Base-by-base conservation (phyloP, 2,329 filamentous ascomycete species). In the Pseudocercospora fuligena region DNA sequence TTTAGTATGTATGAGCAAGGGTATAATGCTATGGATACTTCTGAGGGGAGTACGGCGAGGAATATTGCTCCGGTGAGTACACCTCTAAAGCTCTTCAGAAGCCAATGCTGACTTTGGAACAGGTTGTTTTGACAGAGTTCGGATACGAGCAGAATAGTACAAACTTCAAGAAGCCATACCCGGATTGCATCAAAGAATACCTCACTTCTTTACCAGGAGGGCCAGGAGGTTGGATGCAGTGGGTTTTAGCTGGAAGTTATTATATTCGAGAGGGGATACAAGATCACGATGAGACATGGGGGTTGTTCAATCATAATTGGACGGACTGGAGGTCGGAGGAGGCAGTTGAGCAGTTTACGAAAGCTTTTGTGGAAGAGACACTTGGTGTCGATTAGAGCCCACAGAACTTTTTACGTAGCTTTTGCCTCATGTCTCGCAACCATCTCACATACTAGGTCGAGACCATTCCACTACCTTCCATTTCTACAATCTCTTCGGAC, bases 221-320 rank as follows among this genome's bases (percentile, higher is more conserved):
- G 81, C 82, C 0, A 83, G 87, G 12, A 87, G 87, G 86, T 82
- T 85, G 75, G 80, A 86, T 77, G 68, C 76, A 78, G 63, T 89
- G 87, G 84, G 87, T 87, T 36, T 63, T 90, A 14, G 80, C 63
- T 3, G 73, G 73, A 1, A 73, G 70, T 72, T 89, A 89, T 72
- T 69, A 89, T 21, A 62, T 67, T 7, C 60, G 65, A 2, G 14
- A 40, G 12, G 65, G 63, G 16, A 56, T 19, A 54, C 31, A 61
- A 12, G 61, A 51, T 36, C 31, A 21, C 27, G 21, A 62, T 23
- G 59, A 65, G 14, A 54, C 49, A 9, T 49, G 36, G 77, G 87
- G 86, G 1, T 73, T 87, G 64, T 74, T 86, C 65, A 85, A 80
- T 43, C 83, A 85, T 53, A 82, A 87, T 66, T 88, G 85, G 86